These are phyloP conservation scores for Dipodascus geniculatus DNA, from an alignment of 805 yeast genomes.

Conservation along the genomic window DNA sequence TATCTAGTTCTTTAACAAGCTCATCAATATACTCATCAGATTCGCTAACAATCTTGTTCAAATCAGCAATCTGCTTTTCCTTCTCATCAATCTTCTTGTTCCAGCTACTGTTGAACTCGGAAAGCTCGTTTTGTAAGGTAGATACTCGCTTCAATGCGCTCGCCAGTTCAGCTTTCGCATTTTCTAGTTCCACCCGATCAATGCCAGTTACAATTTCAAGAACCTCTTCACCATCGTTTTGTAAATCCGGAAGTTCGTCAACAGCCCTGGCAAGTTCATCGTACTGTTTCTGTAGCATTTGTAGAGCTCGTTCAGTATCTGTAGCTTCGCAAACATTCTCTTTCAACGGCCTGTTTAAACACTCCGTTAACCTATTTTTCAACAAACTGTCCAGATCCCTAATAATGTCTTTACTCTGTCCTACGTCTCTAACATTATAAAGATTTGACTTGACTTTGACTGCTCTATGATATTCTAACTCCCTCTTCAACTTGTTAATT, in stretches of 20 bases:
- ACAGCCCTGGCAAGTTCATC: not conserved
- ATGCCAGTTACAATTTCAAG: not conserved
- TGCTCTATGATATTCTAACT: not conserved
- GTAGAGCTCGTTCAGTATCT: not conserved
- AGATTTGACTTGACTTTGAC: not conserved
- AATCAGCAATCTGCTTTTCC: not conserved
- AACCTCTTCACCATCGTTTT: not conserved
- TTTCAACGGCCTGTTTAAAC: not conserved
- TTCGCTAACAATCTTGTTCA: not conserved
- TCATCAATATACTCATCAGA: conserved; percentile 1
- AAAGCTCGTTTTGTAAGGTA: not conserved
- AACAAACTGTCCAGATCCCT: not conserved
- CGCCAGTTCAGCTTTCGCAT: not conserved
- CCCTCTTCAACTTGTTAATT: not conserved
- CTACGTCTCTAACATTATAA: not conserved
- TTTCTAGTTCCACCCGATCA: not conserved
- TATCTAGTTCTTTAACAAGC: conserved; percentile 1
- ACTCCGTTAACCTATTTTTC: not conserved
- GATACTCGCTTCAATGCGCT: not conserved
- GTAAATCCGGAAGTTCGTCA: not conserved
- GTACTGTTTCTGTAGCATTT: not conserved
- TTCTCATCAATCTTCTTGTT: not conserved
- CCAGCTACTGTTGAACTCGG: not conserved
- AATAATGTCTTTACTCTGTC: not conserved
- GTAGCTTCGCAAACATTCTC: not conserved